A percentile compares a stretch with the other conserved stretches of the same genome.
phyloP scores from a whole-genome alignment of 768 basidiomycete genomes.

The Leucosporidium scottii region DNA sequence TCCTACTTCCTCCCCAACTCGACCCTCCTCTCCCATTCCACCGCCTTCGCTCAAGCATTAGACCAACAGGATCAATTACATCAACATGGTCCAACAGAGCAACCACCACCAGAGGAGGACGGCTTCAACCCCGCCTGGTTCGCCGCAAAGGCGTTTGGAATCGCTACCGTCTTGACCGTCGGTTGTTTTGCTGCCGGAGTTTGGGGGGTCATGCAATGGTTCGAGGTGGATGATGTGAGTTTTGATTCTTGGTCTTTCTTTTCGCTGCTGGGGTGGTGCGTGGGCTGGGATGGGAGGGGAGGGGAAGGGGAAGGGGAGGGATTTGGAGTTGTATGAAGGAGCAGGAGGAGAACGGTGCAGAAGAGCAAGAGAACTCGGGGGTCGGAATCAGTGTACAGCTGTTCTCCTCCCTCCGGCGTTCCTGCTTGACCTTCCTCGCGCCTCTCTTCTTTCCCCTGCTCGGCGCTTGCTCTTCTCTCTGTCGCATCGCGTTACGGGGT shows the following conservation, averaged over 20 bases:
- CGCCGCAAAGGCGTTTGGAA: constrained; percentile 30
- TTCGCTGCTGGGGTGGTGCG: background rate
- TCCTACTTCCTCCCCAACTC: constrained; percentile 32
- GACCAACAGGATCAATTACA: constrained; percentile 25
- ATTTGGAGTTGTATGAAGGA: too few species aligned
- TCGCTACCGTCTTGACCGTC: constrained; percentile 23
- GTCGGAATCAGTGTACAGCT: too few species aligned
- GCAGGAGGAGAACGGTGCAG: too few species aligned
- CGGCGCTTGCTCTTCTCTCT: too few species aligned
- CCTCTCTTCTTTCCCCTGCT: too few species aligned
- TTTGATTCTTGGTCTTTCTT: too few species aligned
- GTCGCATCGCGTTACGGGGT: too few species aligned
- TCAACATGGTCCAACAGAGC: too few species aligned
- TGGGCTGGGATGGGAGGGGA: background rate
- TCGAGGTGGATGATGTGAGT: constrained; percentile 23
- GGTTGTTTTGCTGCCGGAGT: constrained; percentile 16
- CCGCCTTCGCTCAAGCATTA: constrained; percentile 8
- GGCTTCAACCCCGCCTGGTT: constrained; percentile 33
- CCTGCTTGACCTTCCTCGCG: too few species aligned
- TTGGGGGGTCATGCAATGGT: constrained; percentile 17
- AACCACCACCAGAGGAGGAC: too few species aligned
- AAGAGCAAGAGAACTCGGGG: too few species aligned
- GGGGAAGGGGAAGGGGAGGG: background rate
- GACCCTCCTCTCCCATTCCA: constrained; percentile 7
- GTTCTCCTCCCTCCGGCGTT: too few species aligned